Percentiles rank a stretch among this genome's conserved stretches.
phyloP scores from a whole-genome alignment of 2,329 filamentous ascomycete species.

The Byssoonygena ceratinophila region DNA sequence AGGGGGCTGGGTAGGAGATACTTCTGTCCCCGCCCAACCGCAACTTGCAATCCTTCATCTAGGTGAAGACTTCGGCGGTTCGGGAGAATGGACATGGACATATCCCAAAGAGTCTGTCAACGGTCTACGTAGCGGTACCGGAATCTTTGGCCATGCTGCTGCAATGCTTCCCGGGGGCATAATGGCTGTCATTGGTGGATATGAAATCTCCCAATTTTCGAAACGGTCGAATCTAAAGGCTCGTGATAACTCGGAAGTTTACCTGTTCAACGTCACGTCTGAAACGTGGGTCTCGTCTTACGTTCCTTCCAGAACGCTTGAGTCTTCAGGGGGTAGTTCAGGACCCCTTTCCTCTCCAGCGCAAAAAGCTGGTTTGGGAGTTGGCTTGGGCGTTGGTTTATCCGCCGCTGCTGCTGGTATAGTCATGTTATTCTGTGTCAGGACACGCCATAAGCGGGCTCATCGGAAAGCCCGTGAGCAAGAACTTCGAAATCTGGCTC shows the following conservation, averaged over 20 bases:
- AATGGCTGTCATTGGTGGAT: conserved; percentile 53
- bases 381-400: conserved; percentile 56
- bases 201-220: conserved; percentile 38
- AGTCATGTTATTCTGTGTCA: conserved; percentile 42
- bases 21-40: conserved; percentile 63
- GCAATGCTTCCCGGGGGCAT: conserved; percentile 51
- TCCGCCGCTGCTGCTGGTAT: conserved; percentile 41
- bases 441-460: conserved; percentile 33
- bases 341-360: conserved; percentile 24
- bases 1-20: conserved; percentile 87
- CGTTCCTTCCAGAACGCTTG: conserved; percentile 34
- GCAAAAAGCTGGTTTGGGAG: conserved; percentile 49
- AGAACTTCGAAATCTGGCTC: conserved; percentile 44
- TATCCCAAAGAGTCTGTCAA: conserved; percentile 30
- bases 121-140: conserved; percentile 36
- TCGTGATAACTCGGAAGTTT: conserved; percentile 37
- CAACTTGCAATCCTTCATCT: conserved; percentile 70
- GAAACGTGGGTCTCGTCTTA: conserved; percentile 50
- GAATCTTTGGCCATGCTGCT: conserved; percentile 53
- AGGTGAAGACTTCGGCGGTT: conserved; percentile 57
- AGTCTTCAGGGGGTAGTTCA: conserved; percentile 16
- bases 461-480: conserved; percentile 41
- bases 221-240: conserved; percentile 29
- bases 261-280: conserved; percentile 54
- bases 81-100: conserved; percentile 37